Conservation (phyloP, 768 basidiomycete species). For the Boletellus ananas region DNA sequence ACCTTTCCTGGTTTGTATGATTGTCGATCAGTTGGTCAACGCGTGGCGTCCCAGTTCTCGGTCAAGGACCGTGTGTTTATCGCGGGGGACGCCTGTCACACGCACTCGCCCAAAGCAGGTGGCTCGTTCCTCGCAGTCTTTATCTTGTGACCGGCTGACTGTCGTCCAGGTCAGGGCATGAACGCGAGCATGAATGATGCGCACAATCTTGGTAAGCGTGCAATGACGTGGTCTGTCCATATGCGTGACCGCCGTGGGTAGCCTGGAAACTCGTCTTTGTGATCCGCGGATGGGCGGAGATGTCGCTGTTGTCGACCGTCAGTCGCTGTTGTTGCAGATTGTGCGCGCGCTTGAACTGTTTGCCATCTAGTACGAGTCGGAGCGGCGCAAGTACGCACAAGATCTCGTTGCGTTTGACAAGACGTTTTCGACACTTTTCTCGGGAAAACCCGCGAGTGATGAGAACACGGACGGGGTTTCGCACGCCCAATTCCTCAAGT, state of each 20-base stretch:
- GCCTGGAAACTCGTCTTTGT: slow-evolving; percentile 55
- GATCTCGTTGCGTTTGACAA: slow-evolving; percentile 55
- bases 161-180: slow-evolving; percentile 46
- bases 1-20: background rate
- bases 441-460: slow-evolving; percentile 45
- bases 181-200: slow-evolving; percentile 53
- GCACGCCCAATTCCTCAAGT: slow-evolving; percentile 46
- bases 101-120: slow-evolving; percentile 43
- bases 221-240: background rate
- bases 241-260: slow-evolving; percentile 4
- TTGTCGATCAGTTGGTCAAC: slow-evolving; percentile 44
- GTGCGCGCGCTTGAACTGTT: background rate
- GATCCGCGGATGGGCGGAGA: slow-evolving; percentile 44
- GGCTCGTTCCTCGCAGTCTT: slow-evolving; percentile 1
- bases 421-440: slow-evolving; percentile 48
- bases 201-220: slow-evolving; percentile 44
- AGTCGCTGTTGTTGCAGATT: slow-evolving; percentile 7
- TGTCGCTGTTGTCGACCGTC: slow-evolving; percentile 45
- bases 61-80: slow-evolving; percentile 49
- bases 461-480: slow-evolving; percentile 35
- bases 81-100: slow-evolving; percentile 53
- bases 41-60: slow-evolving; percentile 51
- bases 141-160: slow-evolving; percentile 6
- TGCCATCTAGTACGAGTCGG: slow-evolving; percentile 44
- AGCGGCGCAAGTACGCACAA: slow-evolving; percentile 51